Evolutionary conservation across 495 filamentous ascomycete species (phyloP), one percentile per base, ranked within the genome.

Genomic region (Trichoderma asperelloides): DNA sequence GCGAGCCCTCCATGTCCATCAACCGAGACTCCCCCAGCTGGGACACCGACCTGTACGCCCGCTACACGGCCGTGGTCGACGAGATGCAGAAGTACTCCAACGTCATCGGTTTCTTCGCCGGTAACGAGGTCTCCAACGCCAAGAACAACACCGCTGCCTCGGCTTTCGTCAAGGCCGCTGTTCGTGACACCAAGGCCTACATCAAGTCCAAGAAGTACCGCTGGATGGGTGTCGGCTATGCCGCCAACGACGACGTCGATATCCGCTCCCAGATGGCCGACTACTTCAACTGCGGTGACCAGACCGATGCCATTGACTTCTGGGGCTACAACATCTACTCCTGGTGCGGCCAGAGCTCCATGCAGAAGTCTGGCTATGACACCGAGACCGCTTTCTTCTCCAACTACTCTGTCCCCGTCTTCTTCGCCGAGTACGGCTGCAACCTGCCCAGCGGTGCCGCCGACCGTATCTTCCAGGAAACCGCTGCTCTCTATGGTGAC

Each of bases 321-420:
- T 97, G 92, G 92, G 95, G 95, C 65, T 97, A 97, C 85, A 98
- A 98, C 79, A 94, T 97, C 81, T 98, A 98, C 80, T 93, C 91
- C 45, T 98, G 95, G 95, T 98, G 95, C 74, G 95, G 95, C 63
- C 74, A 91, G 63, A 93, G 88, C 68, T 85, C 82, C 66, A 94
- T 89, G 74, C 71, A 78, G 62, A 70, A 77, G 21, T 97, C 94
- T 0, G 90, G 91, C 18, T 98, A 91, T 77, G 81, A 89, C 70
- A 83, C 82, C 30, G 87, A 93, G 71, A 92, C 91, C 45, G 77
- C 88, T 47, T 91, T 96, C 78, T 98, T 96, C 79, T 75, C 79
- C 62, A 89, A 88, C 75, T 98, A 93, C 81, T 89, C 89, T 8
- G 90, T 96, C 7, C 95, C 95, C 55, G 88, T 90, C 68, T 98